phyloP scores from a whole-genome alignment of 2,329 filamentous ascomycete species.

The Aspergillus sp. region DNA sequence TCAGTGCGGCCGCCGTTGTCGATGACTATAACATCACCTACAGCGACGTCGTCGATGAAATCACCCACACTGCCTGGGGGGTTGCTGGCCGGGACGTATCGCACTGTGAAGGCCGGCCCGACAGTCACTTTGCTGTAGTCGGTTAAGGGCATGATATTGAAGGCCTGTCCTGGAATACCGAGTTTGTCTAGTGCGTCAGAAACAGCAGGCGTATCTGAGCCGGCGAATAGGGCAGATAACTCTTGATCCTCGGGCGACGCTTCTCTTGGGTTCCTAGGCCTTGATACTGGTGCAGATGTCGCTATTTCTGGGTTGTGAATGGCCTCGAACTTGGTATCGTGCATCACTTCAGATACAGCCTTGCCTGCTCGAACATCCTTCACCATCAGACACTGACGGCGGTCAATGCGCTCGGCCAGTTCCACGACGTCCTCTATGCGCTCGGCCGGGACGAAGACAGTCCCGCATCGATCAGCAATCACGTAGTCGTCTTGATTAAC shows the following conservation, averaged over 20 bases:
- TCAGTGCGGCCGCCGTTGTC: conserved; percentile 35
- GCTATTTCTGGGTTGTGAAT: neutral
- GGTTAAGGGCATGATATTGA: neutral
- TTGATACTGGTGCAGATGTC: fast-evolving
- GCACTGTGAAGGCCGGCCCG: conserved; percentile 35
- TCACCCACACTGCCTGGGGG: conserved; percentile 30
- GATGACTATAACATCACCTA: conserved; percentile 33
- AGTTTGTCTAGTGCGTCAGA: neutral
- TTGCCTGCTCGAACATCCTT: conserved; percentile 17
- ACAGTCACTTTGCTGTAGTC: conserved; percentile 23
- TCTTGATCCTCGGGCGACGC: neutral
- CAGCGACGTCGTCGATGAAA: conserved; percentile 34
- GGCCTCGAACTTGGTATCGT: conserved; percentile 21
- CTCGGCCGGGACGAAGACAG: neutral
- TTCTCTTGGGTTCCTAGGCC: too few species aligned
- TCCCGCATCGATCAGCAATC: neutral
- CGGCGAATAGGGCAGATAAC: neutral
- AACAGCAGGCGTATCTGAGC: neutral
- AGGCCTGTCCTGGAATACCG: neutral
- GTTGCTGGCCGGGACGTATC: conserved; percentile 25
- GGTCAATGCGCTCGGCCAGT: neutral
- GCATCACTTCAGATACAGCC: conserved; percentile 21
- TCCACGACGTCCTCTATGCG: neutral
- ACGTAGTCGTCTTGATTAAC: neutral
- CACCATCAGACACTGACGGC: conserved; percentile 17